Evolutionary conservation across 1,139 yeast species (phyloP), one percentile per base, ranked within the genome.

Genomic region (Nakaseomyces glabratus): DNA sequence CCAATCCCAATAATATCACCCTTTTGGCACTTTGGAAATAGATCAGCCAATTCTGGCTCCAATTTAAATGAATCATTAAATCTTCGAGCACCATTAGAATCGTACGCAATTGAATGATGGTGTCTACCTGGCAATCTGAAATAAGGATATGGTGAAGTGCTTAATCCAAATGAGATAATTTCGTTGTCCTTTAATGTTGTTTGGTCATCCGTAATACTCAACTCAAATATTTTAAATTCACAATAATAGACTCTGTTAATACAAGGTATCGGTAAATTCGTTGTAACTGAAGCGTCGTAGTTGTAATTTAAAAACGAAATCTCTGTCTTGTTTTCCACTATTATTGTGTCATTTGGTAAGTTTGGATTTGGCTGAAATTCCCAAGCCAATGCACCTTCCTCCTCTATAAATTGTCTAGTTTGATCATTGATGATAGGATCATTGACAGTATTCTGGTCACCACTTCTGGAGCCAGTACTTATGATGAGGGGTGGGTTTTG

Each of bases 301-400:
- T 73, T 71, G 48, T 69, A 72, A 42, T 68, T 73, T 51, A 72
- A 68, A 51, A 90, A 90, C 36, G 77, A 76, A 35, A 90, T 62
- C 56, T 90, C 97, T 2, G 80, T 74, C 47, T 81, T 77, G 51
- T 79, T 77, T 36, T 74, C 69, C 14, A 88, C 80, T 40, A 72
- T 51, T 14, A 80, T 59, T 48, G 71, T 81, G 57, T 69, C 76
- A 50, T 65, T 71, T 33, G 72, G 74, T 40, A 74, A 61, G 62
- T 71, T 74, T 11, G 65, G 53, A 51, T 85, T 88, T 29, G 84
- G 84, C 40, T 71, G 72, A 55, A 93, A 90, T 51, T 85, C 93
- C 93, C 93, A 90, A 0, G 98, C 98, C 19, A 72, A 65, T 1
- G 93, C 79, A 0, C 96, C 99, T 57, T 84, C 86, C 50, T 93